Conservation (phyloP, 805 yeast species). For the Metschnikowia reukaufii region DNA sequence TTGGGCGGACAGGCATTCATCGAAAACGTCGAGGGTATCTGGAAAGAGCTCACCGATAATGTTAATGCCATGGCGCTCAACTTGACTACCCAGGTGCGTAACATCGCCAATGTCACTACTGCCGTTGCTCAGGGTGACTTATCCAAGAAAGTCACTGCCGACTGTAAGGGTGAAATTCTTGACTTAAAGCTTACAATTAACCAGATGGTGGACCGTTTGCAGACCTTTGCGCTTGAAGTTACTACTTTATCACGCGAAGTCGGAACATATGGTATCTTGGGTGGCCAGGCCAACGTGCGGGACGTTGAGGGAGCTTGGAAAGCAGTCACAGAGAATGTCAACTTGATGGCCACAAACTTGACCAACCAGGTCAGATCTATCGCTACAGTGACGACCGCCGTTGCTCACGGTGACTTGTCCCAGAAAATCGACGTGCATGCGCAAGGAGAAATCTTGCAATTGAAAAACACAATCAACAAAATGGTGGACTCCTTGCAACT, state of each 20-base stretch:
- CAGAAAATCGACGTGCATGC: conserved; percentile 88
- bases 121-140: conserved; percentile 85
- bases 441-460: conserved; percentile 84
- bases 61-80: conserved; percentile 89
- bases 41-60: conserved; percentile 85
- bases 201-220: conserved; percentile 53
- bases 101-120: conserved; percentile 83
- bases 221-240: conserved; percentile 47
- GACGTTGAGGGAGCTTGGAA: conserved; percentile 54
- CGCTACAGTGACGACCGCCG: conserved; percentile 89
- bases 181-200: conserved; percentile 48
- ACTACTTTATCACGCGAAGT: conserved; percentile 49
- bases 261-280: conserved; percentile 48
- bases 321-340: conserved; percentile 48
- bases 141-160: conserved; percentile 81
- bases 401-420: conserved; percentile 84
- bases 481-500: conserved; percentile 91
- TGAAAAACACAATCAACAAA: conserved; percentile 83
- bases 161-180: conserved; percentile 57
- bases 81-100: conserved; percentile 83
- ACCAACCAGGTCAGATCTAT: conserved; percentile 82
- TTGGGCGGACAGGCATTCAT: conserved; percentile 86
- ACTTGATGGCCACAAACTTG: conserved; percentile 48
- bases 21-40: conserved; percentile 78
- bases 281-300: conserved; percentile 53